A percentile compares a stretch with the other conserved stretches of the same genome.
These are phyloP conservation scores for Pseudoneurospora amorphoporcata DNA, from an alignment of 495 filamentous ascomycete species.

Conservation along the genomic window DNA sequence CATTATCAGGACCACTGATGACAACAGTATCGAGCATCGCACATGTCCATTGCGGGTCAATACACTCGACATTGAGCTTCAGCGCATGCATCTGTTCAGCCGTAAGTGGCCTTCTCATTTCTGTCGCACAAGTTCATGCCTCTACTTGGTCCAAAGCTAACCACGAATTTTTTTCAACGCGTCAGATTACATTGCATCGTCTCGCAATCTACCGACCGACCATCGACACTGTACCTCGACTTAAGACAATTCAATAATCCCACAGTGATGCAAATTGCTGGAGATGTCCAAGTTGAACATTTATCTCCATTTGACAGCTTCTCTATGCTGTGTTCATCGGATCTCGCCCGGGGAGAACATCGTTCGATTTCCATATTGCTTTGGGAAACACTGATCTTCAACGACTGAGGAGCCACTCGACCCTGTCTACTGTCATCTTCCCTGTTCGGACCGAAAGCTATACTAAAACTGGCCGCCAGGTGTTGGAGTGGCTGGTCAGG, in stretches of 20 bases:
- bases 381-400: neutral
- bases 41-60: neutral
- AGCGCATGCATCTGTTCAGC: neutral
- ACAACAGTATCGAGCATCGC: neutral
- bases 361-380: neutral
- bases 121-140: neutral
- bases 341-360: neutral
- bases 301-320: neutral
- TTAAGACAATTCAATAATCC: neutral
- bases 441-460: neutral
- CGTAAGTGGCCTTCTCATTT: neutral
- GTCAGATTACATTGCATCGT: neutral
- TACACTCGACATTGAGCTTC: neutral
- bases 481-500: neutral
- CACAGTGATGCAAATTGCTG: neutral
- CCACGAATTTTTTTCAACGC: neutral
- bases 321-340: neutral
- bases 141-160: neutral
- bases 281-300: neutral
- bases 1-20: neutral
- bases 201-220: neutral
- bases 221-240: neutral
- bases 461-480: neutral
- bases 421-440: neutral
- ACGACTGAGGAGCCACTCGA: neutral